A percentile compares a stretch with the other conserved stretches of the same genome.
These are phyloP conservation scores for Microcyclospora pomicola DNA, from an alignment of 2,329 filamentous ascomycete genomes.

Conservation along the genomic window DNA sequence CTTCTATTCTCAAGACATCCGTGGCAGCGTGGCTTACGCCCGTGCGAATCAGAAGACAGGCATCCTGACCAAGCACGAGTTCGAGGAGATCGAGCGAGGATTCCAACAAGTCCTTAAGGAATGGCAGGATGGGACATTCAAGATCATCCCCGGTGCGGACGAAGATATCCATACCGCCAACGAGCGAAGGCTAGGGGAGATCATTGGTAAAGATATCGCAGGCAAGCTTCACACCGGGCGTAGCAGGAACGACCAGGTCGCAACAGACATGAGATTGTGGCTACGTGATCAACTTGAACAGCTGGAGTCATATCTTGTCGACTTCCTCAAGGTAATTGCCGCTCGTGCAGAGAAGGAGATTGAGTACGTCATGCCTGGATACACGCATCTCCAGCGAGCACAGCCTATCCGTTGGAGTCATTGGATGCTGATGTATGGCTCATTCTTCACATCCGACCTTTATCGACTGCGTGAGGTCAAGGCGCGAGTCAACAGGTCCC, in stretches of 20 bases:
- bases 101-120: slow-evolving; percentile 44
- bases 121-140: slow-evolving; percentile 33
- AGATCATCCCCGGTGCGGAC: slow-evolving; percentile 34
- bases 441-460: slow-evolving; percentile 58
- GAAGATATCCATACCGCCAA: slow-evolving; percentile 44
- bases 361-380: slow-evolving; percentile 70
- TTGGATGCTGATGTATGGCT: slow-evolving; percentile 64
- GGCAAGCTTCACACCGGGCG: slow-evolving; percentile 84
- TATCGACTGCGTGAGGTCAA: slow-evolving; percentile 62
- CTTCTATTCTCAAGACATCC: slow-evolving; percentile 69
- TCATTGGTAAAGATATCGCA: slow-evolving; percentile 72
- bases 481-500: slow-evolving; percentile 56
- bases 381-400: slow-evolving; percentile 75
- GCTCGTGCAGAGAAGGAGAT: slow-evolving; percentile 60
- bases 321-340: slow-evolving; percentile 56
- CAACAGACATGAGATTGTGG: slow-evolving; percentile 84
- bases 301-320: slow-evolving; percentile 54
- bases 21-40: slow-evolving; percentile 67
- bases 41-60: slow-evolving; percentile 62
- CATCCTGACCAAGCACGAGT: slow-evolving; percentile 61
- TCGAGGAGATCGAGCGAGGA: slow-evolving; percentile 58
- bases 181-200: slow-evolving; percentile 49
- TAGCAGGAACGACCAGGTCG: slow-evolving; percentile 81
- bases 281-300: slow-evolving; percentile 57
- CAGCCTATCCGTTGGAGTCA: slow-evolving; percentile 71